phyloP scores from a whole-genome alignment of 345 rosid genomes.

The Brassica napus region Da-Ae NC_063447.1:49858001-49858500 shows the following conservation, averaged over 20 bases:
- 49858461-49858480: conserved; percentile 7
- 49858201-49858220: background rate
- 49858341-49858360: conserved; percentile 37
- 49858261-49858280: conserved; percentile 42
- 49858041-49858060: background rate
- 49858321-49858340: conserved; percentile 28
- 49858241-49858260: background rate
- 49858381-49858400: conserved; percentile 2
- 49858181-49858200: background rate
- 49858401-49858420: background rate
- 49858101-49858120: background rate
- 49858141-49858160: background rate
- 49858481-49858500: conserved; percentile 32
- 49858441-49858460: conserved; percentile 10
- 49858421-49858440: conserved; percentile 7
- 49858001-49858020: background rate
- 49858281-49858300: conserved; percentile 40
- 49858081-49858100: background rate
- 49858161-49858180: background rate
- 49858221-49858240: background rate
- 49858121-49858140: background rate
- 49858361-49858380: conserved; percentile 40
- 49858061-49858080: background rate
- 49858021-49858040: background rate
- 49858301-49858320: conserved; percentile 31